A percentile compares a stretch with the other conserved stretches of the same genome.
These are phyloP conservation scores for Fusarium dimerum DNA, from an alignment of 2,329 filamentous ascomycete genomes.

Conservation along the genomic window DNA sequence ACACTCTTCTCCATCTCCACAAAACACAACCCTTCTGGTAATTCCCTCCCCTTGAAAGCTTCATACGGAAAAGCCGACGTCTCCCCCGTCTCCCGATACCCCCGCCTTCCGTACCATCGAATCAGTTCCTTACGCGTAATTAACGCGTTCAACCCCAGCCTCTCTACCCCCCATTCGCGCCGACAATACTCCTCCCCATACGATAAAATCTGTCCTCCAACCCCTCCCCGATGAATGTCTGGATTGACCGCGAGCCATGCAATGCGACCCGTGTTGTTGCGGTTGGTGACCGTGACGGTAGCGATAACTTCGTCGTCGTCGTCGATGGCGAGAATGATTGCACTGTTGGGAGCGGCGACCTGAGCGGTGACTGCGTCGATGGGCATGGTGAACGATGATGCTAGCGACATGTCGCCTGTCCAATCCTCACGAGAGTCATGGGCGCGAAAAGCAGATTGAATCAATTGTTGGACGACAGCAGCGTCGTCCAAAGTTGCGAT, in stretches of 20 bases:
- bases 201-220: constrained; percentile 35
- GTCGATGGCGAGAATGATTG: constrained; percentile 32
- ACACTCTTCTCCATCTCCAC: constrained; percentile 36
- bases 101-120: constrained; percentile 37
- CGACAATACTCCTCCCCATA: constrained; percentile 35
- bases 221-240: constrained; percentile 30
- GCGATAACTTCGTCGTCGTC: constrained; percentile 22
- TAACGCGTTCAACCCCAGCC: constrained; percentile 36
- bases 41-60: constrained; percentile 2
- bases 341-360: constrained; percentile 31
- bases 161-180: constrained; percentile 27
- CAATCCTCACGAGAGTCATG: constrained; percentile 36
- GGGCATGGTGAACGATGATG: constrained; percentile 68
- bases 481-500: constrained; percentile 39
- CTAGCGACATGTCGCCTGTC: constrained; percentile 51
- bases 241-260: constrained; percentile 38
- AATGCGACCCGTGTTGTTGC: constrained; percentile 31
- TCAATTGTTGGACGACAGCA: constrained; percentile 35
- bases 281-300: constrained; percentile 30
- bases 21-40: constrained; percentile 37
- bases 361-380: constrained; percentile 65
- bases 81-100: constrained; percentile 37
- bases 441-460: constrained; percentile 42
- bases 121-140: constrained; percentile 35
- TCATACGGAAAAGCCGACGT: constrained; percentile 34